Percentiles rank a stretch among this genome's conserved stretches.
Evolutionary conservation across 768 basidiomycete species (phyloP).

Genomic region (Russula olivacea): DNA sequence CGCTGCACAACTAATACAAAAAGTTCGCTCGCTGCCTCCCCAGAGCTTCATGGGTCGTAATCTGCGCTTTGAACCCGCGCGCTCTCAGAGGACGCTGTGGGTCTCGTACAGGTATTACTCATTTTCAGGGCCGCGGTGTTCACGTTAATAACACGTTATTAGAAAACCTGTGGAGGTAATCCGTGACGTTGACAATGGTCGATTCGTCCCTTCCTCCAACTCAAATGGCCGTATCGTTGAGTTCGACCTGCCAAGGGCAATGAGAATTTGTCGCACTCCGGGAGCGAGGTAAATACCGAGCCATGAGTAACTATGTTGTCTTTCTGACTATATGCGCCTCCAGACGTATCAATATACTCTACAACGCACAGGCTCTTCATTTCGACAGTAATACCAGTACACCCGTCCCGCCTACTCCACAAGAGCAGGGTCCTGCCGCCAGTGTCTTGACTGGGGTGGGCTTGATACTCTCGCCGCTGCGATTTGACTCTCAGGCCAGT

Average conservation of each 20-base stretch:
- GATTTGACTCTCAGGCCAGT: constrained; percentile 54
- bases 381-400: not conserved
- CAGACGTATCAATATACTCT: constrained; percentile 25
- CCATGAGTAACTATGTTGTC: not conserved
- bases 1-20: constrained; percentile 54
- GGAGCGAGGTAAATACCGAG: constrained; percentile 45
- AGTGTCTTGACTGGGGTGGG: constrained; percentile 30
- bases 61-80: constrained; percentile 72
- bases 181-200: constrained; percentile 20
- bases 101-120: constrained; percentile 62
- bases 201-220: constrained; percentile 15
- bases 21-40: constrained; percentile 48
- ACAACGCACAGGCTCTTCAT: constrained; percentile 10
- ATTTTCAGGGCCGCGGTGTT: not conserved
- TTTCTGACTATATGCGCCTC: constrained; percentile 30
- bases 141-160: constrained; percentile 1
- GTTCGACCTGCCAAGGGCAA: constrained; percentile 49
- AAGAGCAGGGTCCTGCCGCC: constrained; percentile 20
- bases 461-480: constrained; percentile 51
- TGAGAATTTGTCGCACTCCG: constrained; percentile 52
- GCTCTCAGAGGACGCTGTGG: constrained; percentile 66
- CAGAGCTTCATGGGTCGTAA: constrained; percentile 65
- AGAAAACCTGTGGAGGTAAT: constrained; percentile 39
- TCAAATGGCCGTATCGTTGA: constrained; percentile 14
- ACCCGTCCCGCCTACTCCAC: not conserved